Percentiles rank a stretch among this genome's conserved stretches.
phyloP scores from a whole-genome alignment of 768 basidiomycete genomes.

The Tulasnella sp. region DNA sequence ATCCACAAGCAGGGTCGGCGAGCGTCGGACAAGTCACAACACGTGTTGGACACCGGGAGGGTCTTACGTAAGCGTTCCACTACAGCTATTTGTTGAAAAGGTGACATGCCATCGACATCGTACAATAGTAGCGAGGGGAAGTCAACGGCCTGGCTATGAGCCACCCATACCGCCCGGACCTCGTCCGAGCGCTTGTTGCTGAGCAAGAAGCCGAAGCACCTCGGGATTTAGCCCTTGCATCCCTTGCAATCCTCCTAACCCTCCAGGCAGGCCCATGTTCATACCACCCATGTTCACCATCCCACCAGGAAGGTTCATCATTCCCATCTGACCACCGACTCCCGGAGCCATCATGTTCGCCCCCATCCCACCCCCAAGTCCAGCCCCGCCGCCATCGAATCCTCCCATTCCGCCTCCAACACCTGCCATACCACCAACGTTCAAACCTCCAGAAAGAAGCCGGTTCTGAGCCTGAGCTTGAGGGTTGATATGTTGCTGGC shows the following conservation, averaged over 20 bases:
- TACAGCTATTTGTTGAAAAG: no score
- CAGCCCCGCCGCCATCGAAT: background rate
- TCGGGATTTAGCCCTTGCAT: conserved; percentile 7
- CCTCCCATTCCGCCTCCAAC: conserved; percentile 7
- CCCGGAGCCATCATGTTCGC: background rate
- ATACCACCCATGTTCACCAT: conserved; percentile 17
- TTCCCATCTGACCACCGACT: background rate
- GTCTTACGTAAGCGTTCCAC: no score
- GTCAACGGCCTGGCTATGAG: background rate
- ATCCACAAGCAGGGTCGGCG: no score
- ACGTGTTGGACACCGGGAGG: no score
- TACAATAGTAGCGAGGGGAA: background rate
- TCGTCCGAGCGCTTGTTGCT: background rate
- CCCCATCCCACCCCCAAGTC: background rate
- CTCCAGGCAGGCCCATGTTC: background rate
- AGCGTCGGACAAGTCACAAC: no score
- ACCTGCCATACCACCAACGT: background rate
- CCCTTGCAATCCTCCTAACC: background rate
- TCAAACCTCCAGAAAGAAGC: conserved; percentile 8
- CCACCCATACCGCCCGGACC: background rate
- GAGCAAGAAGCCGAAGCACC: background rate
- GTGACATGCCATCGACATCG: no score
- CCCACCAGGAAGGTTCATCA: conserved; percentile 10
- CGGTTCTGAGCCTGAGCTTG: conserved; percentile 25
- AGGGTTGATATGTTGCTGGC: conserved; percentile 12